Percentiles rank a stretch among this genome's conserved stretches.
These are phyloP conservation scores for Chondrus crispus DNA, from an alignment of 23 red algal genomes.

Conservation along the genomic window DNA sequence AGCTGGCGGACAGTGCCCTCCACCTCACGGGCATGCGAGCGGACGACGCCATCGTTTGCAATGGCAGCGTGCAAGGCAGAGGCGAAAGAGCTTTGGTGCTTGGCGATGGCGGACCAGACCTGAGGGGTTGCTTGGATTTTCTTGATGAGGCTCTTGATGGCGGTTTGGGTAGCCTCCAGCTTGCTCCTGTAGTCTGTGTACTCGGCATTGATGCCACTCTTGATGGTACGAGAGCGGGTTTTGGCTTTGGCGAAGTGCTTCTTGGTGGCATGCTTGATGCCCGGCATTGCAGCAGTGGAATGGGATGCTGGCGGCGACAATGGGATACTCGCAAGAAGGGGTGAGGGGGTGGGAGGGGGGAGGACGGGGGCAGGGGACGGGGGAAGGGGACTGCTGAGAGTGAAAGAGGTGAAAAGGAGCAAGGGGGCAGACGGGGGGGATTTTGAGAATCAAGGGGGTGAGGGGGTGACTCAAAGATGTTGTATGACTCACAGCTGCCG, in stretches of 20 bases:
- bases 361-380: background rate
- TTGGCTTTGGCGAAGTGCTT: slow-evolving; percentile 30
- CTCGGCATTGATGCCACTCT: slow-evolving; percentile 42
- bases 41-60: background rate
- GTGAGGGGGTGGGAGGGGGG: background rate
- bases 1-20: slow-evolving; percentile 12
- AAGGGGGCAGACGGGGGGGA: background rate
- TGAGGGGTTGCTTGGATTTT: background rate
- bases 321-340: background rate
- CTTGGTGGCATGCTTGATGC: slow-evolving; percentile 44
- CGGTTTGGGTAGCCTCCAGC: background rate
- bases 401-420: background rate
- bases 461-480: background rate
- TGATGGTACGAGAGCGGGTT: slow-evolving; percentile 29
- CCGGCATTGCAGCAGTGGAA: background rate
- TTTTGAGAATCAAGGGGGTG: background rate
- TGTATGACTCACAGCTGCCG: no score
- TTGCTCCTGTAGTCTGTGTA: background rate
- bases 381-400: background rate
- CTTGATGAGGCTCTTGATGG: slow-evolving; percentile 30
- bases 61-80: slow-evolving; percentile 20
- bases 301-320: background rate
- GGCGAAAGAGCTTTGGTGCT: slow-evolving; percentile 35
- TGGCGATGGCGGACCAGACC: slow-evolving; percentile 10
- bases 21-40: slow-evolving; percentile 25